phyloP scores from a whole-genome alignment of 2,329 filamentous ascomycete genomes.

The Aspergillus tamarii region DNA sequence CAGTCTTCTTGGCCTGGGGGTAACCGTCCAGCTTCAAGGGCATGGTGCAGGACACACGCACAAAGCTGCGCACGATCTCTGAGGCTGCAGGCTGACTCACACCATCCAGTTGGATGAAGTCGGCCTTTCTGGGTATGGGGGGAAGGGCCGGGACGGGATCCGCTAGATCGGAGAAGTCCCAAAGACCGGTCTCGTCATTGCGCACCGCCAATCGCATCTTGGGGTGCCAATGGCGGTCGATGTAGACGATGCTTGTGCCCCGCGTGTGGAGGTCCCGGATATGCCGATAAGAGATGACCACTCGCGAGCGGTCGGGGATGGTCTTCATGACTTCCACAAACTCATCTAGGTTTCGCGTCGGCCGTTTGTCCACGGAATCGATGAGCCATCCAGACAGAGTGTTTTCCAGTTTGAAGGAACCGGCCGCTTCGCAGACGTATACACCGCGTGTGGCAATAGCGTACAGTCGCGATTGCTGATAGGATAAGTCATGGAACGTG shows the following conservation, averaged over 20 bases:
- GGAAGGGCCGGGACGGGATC: conserved; percentile 76
- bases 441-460: conserved; percentile 90
- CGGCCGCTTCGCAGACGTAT: conserved; percentile 91
- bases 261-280: conserved; percentile 91
- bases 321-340: conserved; percentile 90
- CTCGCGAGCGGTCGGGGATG: conserved; percentile 78
- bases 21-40: conserved; percentile 98
- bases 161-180: conserved; percentile 89
- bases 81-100: conserved; percentile 88
- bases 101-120: conserved; percentile 90
- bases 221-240: conserved; percentile 93
- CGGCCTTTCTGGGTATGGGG: conserved; percentile 74
- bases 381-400: conserved; percentile 92
- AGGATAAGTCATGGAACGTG: conserved; percentile 94
- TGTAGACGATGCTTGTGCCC: conserved; percentile 87
- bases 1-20: conserved; percentile 89
- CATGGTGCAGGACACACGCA: conserved; percentile 89
- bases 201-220: conserved; percentile 92
- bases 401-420: conserved; percentile 92
- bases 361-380: conserved; percentile 88
- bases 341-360: conserved; percentile 80
- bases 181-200: conserved; percentile 86
- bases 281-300: conserved; percentile 95
- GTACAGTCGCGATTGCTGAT: conserved; percentile 95
- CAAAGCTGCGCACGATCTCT: conserved; percentile 91